A percentile compares a stretch with the other conserved stretches of the same genome.
These are phyloP conservation scores for Pseudogymnoascus sp. DNA, from an alignment of 2,329 filamentous ascomycete species.

Conservation along the genomic window DNA sequence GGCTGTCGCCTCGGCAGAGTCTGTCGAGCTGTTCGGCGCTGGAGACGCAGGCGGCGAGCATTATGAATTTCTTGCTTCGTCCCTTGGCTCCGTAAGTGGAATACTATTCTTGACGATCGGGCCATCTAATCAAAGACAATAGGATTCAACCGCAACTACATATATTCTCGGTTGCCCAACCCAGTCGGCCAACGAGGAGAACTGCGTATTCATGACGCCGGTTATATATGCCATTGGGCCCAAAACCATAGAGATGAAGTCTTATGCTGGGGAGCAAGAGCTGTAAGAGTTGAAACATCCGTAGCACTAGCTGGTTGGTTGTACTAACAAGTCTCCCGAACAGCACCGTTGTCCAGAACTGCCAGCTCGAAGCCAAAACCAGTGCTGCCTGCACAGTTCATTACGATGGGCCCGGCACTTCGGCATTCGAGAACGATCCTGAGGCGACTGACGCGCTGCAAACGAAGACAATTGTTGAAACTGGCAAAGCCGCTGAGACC, in stretches of 20 bases:
- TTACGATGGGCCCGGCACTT: background rate
- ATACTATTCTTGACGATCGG: background rate
- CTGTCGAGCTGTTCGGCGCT: background rate
- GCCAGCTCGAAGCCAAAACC: background rate
- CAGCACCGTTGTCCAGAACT: background rate
- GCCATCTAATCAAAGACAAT: background rate
- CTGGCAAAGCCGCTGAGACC: background rate
- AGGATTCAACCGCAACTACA: background rate
- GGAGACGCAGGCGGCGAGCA: background rate
- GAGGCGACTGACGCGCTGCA: background rate
- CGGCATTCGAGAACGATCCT: background rate
- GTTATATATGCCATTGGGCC: background rate
- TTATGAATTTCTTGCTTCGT: background rate
- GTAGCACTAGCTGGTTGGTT: background rate
- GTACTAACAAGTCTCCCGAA: background rate
- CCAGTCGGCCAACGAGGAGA: background rate
- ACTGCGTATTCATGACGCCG: background rate
- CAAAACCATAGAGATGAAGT: background rate
- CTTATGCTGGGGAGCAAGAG: background rate
- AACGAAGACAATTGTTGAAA: background rate
- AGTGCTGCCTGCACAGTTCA: background rate
- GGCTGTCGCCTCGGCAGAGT: background rate
- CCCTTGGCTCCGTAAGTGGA: background rate
- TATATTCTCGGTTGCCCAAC: background rate
- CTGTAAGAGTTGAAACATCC: constrained; percentile 4